Base-by-base conservation (phyloP, 805 yeast genomes). In the Metschnikowia aberdeeniae region DNA sequence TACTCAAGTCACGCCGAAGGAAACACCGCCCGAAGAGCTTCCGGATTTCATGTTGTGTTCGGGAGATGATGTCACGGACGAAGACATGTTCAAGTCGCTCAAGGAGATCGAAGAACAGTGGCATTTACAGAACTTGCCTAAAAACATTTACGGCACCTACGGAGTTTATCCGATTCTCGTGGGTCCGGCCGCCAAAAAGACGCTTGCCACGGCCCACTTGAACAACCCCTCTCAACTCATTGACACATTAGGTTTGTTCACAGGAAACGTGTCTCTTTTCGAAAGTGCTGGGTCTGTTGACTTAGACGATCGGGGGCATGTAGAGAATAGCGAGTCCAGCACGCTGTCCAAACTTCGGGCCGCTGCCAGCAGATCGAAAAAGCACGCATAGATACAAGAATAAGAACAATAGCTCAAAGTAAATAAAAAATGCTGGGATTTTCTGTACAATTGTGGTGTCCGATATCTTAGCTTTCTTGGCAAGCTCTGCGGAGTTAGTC, bases 61-160 rank as follows among this genome's bases (percentile, higher is more conserved):
- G 36, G 99, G 99, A 42, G 99, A 93, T 64, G 99, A 93, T 63
- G 76, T 84, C 34, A 93, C 99, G 0, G 99, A 93, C 64, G 99
- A 93, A 64, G 99, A 93, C 60, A 93, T 93, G 99, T 93, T 93
- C 64, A 75, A 72, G 47, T 84, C 92, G 24, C 71, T 93, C 56
- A 78, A 82, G 46, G 72, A 69, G 2, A 79, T 87, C 53, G 89
- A 84, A 56, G 57, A 61, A 2, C 59, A 64, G 22, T 80, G 85
- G 84, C 67, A 65, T 48, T 51, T 59, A 11, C 59, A 72, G 14
- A 66, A 68, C 6, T 61, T 70, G 33, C 67, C 71, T 2, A 64
- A 63, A 44, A 77, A 81, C 54, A 55, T 62, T n/a, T 72, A 69
- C 55, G 79, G 76, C 27, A 61, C 73, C 38, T 77, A 77, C 62